phyloP scores from a whole-genome alignment of 805 yeast genomes.

The Pichia thaimueangensis region DNA sequence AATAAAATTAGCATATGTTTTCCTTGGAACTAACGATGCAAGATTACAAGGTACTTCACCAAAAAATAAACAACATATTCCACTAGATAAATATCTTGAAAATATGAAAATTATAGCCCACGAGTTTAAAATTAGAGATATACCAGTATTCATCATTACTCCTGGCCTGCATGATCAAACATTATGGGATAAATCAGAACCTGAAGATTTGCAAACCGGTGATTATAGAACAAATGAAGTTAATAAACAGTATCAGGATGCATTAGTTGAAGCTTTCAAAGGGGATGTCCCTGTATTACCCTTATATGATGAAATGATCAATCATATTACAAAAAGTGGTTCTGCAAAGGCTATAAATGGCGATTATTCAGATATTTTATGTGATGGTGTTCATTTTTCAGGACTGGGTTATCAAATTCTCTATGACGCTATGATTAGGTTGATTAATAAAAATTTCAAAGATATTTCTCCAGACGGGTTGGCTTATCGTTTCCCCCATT shows the following conservation, averaged over 20 bases:
- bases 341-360: conserved; percentile 3
- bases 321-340: conserved; percentile 1
- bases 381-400: conserved; percentile 43
- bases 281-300: conserved; percentile 34
- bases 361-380: conserved; percentile 19
- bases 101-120: conserved; percentile 43
- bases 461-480: conserved; percentile 18
- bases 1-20: conserved; percentile 45
- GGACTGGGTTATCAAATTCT: conserved; percentile 34
- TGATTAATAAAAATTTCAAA: conserved; percentile 32
- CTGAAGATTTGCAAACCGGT: conserved; percentile 34
- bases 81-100: conserved; percentile 38
- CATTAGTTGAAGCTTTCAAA: conserved; percentile 39
- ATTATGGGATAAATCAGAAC: conserved; percentile 32
- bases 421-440: conserved; percentile 27
- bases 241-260: conserved; percentile 46
- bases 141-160: conserved; percentile 53
- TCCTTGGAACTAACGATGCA: conserved; percentile 79
- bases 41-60: conserved; percentile 28
- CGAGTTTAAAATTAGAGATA: conserved; percentile 34
- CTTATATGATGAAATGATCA: conserved; percentile 10
- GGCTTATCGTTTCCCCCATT: conserved; percentile 19
- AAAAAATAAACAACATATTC: conserved; percentile 39
- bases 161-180: conserved; percentile 52
- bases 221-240: conserved; percentile 40